Percentiles rank a stretch among this genome's conserved stretches.
Evolutionary conservation across 139 green algal genomes (phyloP).

Genomic region (Chlorella sp.): DNA sequence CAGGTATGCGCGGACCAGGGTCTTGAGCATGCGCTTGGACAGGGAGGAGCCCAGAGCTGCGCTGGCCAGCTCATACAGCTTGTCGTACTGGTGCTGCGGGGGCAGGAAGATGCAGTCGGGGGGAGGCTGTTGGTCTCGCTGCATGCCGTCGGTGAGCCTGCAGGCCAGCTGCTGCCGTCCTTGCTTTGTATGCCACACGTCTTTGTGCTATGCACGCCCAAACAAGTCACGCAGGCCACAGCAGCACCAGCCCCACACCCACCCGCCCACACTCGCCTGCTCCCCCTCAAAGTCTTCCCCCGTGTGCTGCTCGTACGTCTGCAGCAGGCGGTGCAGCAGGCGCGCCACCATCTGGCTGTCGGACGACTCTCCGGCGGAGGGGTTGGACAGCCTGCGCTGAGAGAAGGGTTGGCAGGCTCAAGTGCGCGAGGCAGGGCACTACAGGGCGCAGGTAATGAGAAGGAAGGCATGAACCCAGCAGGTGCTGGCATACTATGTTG

Average conservation of each 20-base stretch:
- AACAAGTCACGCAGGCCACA: too few relatives aligned
- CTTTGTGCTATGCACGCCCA: too few relatives aligned
- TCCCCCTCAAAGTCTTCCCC: background rate
- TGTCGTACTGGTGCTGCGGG: background rate
- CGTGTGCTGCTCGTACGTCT: background rate
- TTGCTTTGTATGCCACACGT: too few relatives aligned
- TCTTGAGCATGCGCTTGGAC: background rate
- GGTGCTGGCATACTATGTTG: background rate
- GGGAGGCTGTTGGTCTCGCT: too few relatives aligned
- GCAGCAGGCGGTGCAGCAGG: slow-evolving; percentile 15
- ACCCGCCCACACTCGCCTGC: background rate
- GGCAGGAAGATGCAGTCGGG: too few relatives aligned
- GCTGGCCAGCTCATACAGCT: slow-evolving; percentile 2
- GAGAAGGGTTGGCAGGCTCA: background rate
- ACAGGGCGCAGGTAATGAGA: background rate
- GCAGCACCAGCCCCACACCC: too few relatives aligned
- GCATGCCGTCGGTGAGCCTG: too few relatives aligned
- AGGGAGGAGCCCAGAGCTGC: background rate
- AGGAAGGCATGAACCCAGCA: background rate
- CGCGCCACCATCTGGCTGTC: slow-evolving; percentile 4
- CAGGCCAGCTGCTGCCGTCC: too few relatives aligned
- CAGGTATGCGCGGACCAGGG: slow-evolving; percentile 9
- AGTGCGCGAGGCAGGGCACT: background rate
- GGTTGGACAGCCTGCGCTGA: background rate
- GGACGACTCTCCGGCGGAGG: background rate